A percentile compares a stretch with the other conserved stretches of the same genome.
Conservation (phyloP, 768 basidiomycete genomes). For the Amanita inopinata region DNA sequence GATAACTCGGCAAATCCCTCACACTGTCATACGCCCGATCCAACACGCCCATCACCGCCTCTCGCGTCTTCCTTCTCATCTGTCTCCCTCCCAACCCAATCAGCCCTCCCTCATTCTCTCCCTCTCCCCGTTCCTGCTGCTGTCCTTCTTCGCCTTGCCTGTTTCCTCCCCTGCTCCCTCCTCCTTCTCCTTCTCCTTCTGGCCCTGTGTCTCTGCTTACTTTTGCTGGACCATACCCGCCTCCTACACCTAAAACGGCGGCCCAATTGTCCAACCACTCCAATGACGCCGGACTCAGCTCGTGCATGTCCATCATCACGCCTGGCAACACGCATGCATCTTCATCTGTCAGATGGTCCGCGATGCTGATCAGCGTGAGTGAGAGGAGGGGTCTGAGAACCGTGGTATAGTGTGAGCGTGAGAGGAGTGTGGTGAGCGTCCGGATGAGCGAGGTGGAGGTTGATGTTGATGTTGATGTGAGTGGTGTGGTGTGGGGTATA, state of each 20-base stretch:
- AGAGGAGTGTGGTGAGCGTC: slow-evolving; percentile 51
- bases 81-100: slow-evolving; percentile 1
- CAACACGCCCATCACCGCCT: slow-evolving; percentile 47
- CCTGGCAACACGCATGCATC: slow-evolving; percentile 55
- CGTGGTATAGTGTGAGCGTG: slow-evolving; percentile 44
- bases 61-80: slow-evolving; percentile 17
- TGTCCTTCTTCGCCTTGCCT: too few relatives aligned
- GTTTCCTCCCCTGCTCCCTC: neutral
- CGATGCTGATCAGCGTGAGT: slow-evolving; percentile 51
- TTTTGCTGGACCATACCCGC: neutral
- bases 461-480: neutral
- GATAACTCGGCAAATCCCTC: slow-evolving; percentile 59
- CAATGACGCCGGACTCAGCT: slow-evolving; percentile 60
- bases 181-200: neutral
- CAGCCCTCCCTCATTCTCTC: neutral
- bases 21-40: slow-evolving; percentile 53
- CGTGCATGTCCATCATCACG: slow-evolving; percentile 39
- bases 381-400: slow-evolving; percentile 54
- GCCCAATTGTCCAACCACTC: slow-evolving; percentile 66
- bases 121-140: neutral
- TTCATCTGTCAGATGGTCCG: slow-evolving; percentile 58
- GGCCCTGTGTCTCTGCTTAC: neutral
- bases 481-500: slow-evolving; percentile 26
- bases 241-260: neutral
- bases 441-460: slow-evolving; percentile 16